Evolutionary conservation across 1,284 basidiomycete genomes (phyloP), one percentile per base, ranked within the genome.

Genomic region (Nidula niveotomentosa): DNA sequence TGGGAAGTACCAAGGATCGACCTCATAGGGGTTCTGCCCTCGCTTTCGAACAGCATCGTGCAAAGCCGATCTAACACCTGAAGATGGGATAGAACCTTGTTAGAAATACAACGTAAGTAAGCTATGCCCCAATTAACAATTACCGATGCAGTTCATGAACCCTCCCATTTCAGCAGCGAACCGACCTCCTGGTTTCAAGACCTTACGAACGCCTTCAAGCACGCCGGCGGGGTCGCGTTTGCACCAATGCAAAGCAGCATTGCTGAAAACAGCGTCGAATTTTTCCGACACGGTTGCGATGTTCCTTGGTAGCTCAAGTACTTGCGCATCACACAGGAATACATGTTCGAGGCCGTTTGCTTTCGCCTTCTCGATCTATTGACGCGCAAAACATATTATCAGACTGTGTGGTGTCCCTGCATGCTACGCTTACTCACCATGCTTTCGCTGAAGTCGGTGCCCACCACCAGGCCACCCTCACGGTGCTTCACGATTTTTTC

Each of bases 1-100:
- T 0, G 93, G 92, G 63, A 92, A 94, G 70, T 85, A 93, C 91
- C 91, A 94, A 0, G 92, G 92, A 65, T 94, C 91, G 37, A 83
- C 66, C 6, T 68, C 60, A 2, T 69, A 64, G 4, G 90, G 82
- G 63, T 93, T 77, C 49, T 83, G 69, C 0, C 88, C 88, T 15
- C 78, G 75, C n/a, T 71, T 69, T 49, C 69, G 72, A 37, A 88
- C 67, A 0, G 80, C 84, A 9, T 76, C 65, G 60, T 92, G 77
- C 6, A 94, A 63, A 1, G 83, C 82, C 8, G 74, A 69, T 51
- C 91, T 74, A 10, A 93, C 70, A 2, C 88, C 90, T 89, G 39
- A 5, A 12, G 53, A 5, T 23, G 23, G 23, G 23, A 23, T 23
- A 23, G 23, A 23, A 23, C 4, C 23, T 23, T 23, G 23, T 23